Percentiles rank a stretch among this genome's conserved stretches.
These are phyloP conservation scores for Colletotrichum tanaceti DNA, from an alignment of 2,329 filamentous ascomycete genomes.

Conservation along the genomic window DNA sequence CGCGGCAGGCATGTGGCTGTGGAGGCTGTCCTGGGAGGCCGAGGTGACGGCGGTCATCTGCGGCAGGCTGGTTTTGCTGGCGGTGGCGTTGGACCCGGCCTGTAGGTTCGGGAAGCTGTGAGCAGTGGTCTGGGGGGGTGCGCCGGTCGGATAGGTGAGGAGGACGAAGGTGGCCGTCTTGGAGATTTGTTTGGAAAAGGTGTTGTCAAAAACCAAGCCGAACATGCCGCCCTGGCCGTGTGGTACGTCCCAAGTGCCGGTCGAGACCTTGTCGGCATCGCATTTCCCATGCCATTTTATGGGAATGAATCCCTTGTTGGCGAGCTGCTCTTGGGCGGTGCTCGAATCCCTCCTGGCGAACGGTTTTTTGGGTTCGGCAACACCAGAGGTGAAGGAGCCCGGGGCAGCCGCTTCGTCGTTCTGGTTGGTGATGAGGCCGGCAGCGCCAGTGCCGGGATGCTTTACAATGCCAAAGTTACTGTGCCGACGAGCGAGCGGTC, in stretches of 20 bases:
- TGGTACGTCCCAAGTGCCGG: slow-evolving; percentile 86
- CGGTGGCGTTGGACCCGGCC: slow-evolving; percentile 45
- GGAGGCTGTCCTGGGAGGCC: slow-evolving; percentile 71
- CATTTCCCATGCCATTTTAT: slow-evolving; percentile 94
- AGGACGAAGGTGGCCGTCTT: slow-evolving; percentile 97
- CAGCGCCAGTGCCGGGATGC: slow-evolving; percentile 81
- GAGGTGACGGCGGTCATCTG: slow-evolving; percentile 58
- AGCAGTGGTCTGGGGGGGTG: slow-evolving; percentile 79
- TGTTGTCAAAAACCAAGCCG: slow-evolving; percentile 97
- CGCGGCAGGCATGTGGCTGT: slow-evolving; percentile 59
- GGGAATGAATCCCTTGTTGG: slow-evolving; percentile 74
- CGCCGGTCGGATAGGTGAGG: slow-evolving; percentile 89
- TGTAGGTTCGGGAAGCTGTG: slow-evolving; percentile 71
- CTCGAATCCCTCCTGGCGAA: slow-evolving; percentile 68
- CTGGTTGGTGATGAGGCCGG: slow-evolving; percentile 58
- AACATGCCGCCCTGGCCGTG: slow-evolving; percentile 88
- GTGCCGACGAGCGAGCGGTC: slow-evolving; percentile 29
- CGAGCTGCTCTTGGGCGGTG: slow-evolving; percentile 71
- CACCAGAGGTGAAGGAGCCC: slow-evolving; percentile 59
- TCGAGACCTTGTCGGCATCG: slow-evolving; percentile 94
- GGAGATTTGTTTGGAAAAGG: slow-evolving; percentile 93
- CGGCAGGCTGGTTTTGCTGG: slow-evolving; percentile 65
- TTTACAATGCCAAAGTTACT: slow-evolving; percentile 98
- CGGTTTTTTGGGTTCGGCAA: slow-evolving; percentile 59
- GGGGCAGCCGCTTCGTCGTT: slow-evolving; percentile 58